Evolutionary conservation across 2,329 filamentous ascomycete genomes (phyloP).

Genomic region (Cercospora sp.): DNA sequence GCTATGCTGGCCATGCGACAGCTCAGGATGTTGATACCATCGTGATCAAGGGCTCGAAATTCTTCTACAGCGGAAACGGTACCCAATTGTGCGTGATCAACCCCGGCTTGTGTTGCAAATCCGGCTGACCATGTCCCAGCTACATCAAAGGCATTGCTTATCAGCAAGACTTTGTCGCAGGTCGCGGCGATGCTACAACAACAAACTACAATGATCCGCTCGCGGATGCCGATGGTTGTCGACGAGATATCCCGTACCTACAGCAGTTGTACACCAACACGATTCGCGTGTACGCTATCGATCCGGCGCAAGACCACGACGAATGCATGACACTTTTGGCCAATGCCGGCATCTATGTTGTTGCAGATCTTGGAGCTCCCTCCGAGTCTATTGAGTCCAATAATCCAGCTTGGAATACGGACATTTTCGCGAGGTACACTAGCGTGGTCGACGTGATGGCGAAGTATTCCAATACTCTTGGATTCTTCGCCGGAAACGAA

Average conservation of each 20-base stretch:
- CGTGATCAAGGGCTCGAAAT: slow-evolving; percentile 76
- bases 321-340: slow-evolving; percentile 82
- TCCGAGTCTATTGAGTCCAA: slow-evolving; percentile 78
- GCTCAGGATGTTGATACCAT: slow-evolving; percentile 63
- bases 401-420: slow-evolving; percentile 73
- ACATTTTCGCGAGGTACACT: slow-evolving; percentile 78
- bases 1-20: slow-evolving; percentile 35
- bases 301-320: slow-evolving; percentile 75
- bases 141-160: slow-evolving; percentile 94
- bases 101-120: background rate
- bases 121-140: slow-evolving; percentile 41
- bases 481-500: slow-evolving; percentile 98
- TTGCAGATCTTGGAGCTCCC: slow-evolving; percentile 86
- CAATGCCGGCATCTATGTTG: slow-evolving; percentile 88
- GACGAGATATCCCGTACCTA: slow-evolving; percentile 81
- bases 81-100: slow-evolving; percentile 61
- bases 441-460: slow-evolving; percentile 76
- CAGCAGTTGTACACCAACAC: slow-evolving; percentile 80
- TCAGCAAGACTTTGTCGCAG: slow-evolving; percentile 67
- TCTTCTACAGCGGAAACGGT: slow-evolving; percentile 82
- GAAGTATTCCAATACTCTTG: slow-evolving; percentile 85
- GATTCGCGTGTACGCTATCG: slow-evolving; percentile 91
- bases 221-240: slow-evolving; percentile 68
- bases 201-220: slow-evolving; percentile 76
- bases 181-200: slow-evolving; percentile 45